These are phyloP conservation scores for Oryza australiensis DNA, from an alignment of 176 grass and related monocot species.

Conservation along the genomic window DNA sequence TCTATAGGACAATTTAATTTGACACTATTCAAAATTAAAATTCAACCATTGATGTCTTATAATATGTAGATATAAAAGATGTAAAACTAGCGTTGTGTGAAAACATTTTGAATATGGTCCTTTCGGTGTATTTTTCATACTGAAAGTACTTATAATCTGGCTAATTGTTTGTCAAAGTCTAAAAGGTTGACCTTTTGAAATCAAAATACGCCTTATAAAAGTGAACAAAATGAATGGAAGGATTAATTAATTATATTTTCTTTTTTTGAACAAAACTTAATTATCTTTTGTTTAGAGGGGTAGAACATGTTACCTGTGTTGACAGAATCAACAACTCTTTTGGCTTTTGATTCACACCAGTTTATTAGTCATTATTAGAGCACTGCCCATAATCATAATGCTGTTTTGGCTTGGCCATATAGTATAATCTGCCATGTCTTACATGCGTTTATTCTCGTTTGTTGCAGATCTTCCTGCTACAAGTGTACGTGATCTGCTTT, in stretches of 20 bases:
- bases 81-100: background rate
- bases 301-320: background rate
- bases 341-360: background rate
- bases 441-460: constrained; percentile 19
- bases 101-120: background rate
- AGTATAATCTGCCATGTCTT: background rate
- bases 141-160: background rate
- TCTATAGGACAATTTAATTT: background rate
- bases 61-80: background rate
- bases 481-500: constrained; percentile 69
- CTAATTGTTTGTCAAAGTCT: background rate
- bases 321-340: background rate
- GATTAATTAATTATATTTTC: background rate
- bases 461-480: constrained; percentile 77
- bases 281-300: background rate
- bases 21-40: background rate
- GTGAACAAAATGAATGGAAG: background rate
- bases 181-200: background rate
- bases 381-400: background rate
- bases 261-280: background rate
- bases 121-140: background rate
- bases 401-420: constrained; percentile 8
- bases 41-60: background rate
- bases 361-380: background rate
- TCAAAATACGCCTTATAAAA: background rate